Evolutionary conservation across 116 monocot species (phyloP).

Genomic region (Thalassia testudinum): DNA sequence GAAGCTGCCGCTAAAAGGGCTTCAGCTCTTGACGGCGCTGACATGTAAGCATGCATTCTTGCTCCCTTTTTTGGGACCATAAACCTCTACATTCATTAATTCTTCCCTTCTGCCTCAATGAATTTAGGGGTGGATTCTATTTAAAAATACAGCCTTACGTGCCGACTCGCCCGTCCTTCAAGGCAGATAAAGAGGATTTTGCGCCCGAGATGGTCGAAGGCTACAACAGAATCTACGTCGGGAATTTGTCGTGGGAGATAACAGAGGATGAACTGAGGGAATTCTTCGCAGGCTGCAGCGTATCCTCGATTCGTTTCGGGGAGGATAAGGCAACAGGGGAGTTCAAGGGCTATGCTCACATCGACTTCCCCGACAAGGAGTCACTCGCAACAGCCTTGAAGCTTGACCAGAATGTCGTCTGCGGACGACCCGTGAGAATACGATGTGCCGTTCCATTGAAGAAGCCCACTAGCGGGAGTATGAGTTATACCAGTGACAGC

Average conservation of each 20-base stretch:
- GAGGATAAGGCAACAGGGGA: constrained; percentile 74
- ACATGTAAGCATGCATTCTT: constrained; percentile 53
- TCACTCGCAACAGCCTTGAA: constrained; percentile 57
- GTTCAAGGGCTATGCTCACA: constrained; percentile 89
- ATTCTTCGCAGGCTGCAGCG: constrained; percentile 58
- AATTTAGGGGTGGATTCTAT: constrained; percentile 85
- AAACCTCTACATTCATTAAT: background rate
- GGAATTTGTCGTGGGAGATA: constrained; percentile 86
- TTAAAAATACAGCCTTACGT: constrained; percentile 88
- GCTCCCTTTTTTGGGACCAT: background rate
- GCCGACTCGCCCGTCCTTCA: constrained; percentile 7
- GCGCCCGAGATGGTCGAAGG: constrained; percentile 71
- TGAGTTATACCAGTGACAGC: background rate
- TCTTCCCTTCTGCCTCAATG: background rate
- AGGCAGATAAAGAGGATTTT: constrained; percentile 34
- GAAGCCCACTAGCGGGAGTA: background rate
- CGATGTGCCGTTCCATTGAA: constrained; percentile 63
- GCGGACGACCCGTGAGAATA: constrained; percentile 70
- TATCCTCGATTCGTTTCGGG: constrained; percentile 60
- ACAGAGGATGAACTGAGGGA: constrained; percentile 71
- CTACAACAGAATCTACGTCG: constrained; percentile 78
- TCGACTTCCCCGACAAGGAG: constrained; percentile 54
- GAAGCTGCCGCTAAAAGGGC: constrained; percentile 92
- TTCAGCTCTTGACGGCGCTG: constrained; percentile 81
- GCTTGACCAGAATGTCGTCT: constrained; percentile 60